phyloP scores from a whole-genome alignment of 2,329 filamentous ascomycete genomes.

The Colletotrichum simmondsii region DNA sequence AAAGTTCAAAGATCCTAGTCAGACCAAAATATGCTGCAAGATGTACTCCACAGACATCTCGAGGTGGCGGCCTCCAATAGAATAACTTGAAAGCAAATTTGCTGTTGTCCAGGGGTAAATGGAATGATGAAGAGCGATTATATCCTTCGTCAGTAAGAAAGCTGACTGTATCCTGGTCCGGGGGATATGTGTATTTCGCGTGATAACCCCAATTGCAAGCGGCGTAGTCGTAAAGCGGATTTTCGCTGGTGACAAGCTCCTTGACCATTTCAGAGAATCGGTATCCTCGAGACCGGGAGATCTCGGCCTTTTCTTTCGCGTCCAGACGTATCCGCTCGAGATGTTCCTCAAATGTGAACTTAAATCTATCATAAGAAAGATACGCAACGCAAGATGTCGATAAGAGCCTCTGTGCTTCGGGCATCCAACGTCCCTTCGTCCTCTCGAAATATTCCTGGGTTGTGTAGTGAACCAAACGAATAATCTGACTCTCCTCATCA shows the following conservation, averaged over 20 bases:
- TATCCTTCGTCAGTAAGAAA: background rate
- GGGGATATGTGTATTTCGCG: background rate
- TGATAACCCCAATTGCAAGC: slow-evolving; percentile 4
- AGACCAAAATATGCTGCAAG: background rate
- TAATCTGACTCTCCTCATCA: background rate
- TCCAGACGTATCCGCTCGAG: background rate
- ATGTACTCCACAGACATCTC: background rate
- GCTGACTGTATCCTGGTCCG: background rate
- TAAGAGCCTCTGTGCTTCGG: background rate
- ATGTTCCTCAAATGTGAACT: background rate
- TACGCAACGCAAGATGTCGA: background rate
- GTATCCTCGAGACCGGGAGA: too few relatives aligned
- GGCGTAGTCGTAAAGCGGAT: slow-evolving; percentile 9
- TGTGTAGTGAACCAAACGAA: background rate
- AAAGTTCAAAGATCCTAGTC: too few relatives aligned
- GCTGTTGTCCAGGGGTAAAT: background rate
- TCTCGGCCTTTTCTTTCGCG: too few relatives aligned
- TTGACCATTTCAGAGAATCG: too few relatives aligned
- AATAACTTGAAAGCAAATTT: background rate
- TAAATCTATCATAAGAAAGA: background rate
- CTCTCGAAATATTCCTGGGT: background rate
- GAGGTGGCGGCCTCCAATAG: background rate
- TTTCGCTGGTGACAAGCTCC: background rate
- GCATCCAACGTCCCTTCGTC: background rate
- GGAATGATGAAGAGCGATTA: background rate